Conservation (phyloP, 169 alveolate genomes). For the Plasmodium vivax region DNA sequence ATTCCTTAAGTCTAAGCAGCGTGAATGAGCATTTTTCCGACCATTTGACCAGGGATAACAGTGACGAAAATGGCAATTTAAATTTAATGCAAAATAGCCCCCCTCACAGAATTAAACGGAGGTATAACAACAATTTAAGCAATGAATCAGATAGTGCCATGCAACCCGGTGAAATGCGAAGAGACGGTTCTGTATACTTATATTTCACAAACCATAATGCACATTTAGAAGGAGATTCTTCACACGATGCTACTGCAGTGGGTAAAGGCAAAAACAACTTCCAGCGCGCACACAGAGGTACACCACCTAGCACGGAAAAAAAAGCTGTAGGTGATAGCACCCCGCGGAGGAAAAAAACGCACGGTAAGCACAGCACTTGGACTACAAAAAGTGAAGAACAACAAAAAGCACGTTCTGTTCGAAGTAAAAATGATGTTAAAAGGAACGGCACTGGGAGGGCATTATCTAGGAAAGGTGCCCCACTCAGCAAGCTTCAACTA, state of each 20-base stretch:
- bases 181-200: neutral
- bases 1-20: neutral
- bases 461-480: neutral
- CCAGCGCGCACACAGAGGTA: neutral
- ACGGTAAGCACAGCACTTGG: neutral
- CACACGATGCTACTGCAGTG: neutral
- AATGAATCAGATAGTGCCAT: neutral
- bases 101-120: neutral
- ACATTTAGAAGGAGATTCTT: neutral
- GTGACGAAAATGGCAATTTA: neutral
- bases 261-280: neutral
- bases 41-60: neutral
- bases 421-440: neutral
- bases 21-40: slow-evolving; percentile 4
- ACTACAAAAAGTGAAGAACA: neutral
- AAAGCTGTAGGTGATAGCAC: neutral
- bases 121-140: slow-evolving; percentile 13
- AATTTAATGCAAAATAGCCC: neutral
- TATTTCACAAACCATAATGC: neutral
- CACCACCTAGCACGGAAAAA: neutral
- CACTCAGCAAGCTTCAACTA: neutral
- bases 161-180: neutral
- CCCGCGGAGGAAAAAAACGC: neutral
- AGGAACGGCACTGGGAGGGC: neutral
- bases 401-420: neutral